Conservation (phyloP, 345 rosid genomes). For the Melaleuca quinquenervia region DNA sequence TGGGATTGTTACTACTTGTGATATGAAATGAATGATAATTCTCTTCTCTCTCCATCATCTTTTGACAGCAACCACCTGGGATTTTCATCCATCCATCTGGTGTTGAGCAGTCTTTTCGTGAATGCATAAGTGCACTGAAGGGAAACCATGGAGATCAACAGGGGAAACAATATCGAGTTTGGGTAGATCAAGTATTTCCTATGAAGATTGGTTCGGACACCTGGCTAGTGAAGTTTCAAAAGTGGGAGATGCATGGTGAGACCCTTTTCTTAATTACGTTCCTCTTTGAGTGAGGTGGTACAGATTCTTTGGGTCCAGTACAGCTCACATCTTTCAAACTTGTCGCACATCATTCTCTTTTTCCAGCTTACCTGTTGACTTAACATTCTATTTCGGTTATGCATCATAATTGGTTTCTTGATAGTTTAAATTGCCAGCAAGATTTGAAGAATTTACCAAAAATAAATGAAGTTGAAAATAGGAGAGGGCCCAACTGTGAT, state of each 20-base stretch:
- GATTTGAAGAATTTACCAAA: too few species aligned
- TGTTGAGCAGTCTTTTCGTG: slow-evolving; percentile 41
- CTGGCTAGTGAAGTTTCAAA: slow-evolving; percentile 66
- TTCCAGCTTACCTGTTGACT: neutral
- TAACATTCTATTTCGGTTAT: neutral
- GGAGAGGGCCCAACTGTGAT: slow-evolving; percentile 27
- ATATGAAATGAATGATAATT: neutral
- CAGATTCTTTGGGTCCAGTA: neutral
- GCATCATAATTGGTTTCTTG: neutral
- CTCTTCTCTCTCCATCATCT: neutral
- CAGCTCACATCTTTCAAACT: neutral
- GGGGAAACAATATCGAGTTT: slow-evolving; percentile 61
- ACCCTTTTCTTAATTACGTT: neutral
- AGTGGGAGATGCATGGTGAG: slow-evolving; percentile 76
- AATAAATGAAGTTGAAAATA: too few species aligned
- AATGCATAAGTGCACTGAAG: slow-evolving; percentile 34
- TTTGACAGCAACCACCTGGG: slow-evolving; percentile 48
- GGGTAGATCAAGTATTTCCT: slow-evolving; percentile 71
- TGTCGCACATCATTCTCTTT: neutral
- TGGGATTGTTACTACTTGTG: neutral
- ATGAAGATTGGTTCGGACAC: slow-evolving; percentile 42
- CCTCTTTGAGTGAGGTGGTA: neutral
- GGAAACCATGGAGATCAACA: slow-evolving; percentile 62
- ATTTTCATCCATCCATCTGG: slow-evolving; percentile 69
- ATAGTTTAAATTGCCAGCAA: neutral